phyloP scores from a whole-genome alignment of 179 eudicot genomes.

The Corrigiola litoralis region DNA sequence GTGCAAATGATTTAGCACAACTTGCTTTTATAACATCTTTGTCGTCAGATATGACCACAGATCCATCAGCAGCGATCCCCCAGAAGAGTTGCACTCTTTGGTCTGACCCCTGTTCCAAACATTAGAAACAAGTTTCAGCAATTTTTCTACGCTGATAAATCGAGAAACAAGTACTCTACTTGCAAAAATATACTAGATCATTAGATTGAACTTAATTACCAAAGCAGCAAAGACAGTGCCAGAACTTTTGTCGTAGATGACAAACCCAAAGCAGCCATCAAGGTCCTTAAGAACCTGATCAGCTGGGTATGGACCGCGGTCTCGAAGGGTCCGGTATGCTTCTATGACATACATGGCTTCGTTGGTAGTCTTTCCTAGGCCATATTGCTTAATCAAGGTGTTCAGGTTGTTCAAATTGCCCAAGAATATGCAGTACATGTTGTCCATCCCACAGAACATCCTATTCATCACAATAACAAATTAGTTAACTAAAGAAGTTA shows the following conservation, averaged over 20 bases:
- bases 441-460: conserved; percentile 66
- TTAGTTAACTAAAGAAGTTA: too few species aligned
- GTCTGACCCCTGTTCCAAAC: conserved; percentile 48
- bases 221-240: conserved; percentile 62
- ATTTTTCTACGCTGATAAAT: not conserved
- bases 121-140: not conserved
- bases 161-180: too few species aligned
- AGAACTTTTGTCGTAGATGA: conserved; percentile 58
- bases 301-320: conserved; percentile 86
- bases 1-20: conserved; percentile 84
- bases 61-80: conserved; percentile 87
- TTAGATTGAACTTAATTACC: conserved; percentile 29
- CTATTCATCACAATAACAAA: conserved; percentile 20
- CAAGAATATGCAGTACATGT: conserved; percentile 64
- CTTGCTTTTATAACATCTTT: conserved; percentile 54
- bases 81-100: conserved; percentile 56
- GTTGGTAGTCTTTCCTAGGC: conserved; percentile 56
- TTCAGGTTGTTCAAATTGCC: conserved; percentile 61
- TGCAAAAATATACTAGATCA: not conserved
- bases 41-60: conserved; percentile 65
- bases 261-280: conserved; percentile 81
- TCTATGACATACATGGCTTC: conserved; percentile 76
- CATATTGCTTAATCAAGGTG: conserved; percentile 67
- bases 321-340: conserved; percentile 84
- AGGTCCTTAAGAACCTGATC: conserved; percentile 74